Conservation (phyloP, 2,329 filamentous ascomycete species). For the Curvularia spicifera region DNA sequence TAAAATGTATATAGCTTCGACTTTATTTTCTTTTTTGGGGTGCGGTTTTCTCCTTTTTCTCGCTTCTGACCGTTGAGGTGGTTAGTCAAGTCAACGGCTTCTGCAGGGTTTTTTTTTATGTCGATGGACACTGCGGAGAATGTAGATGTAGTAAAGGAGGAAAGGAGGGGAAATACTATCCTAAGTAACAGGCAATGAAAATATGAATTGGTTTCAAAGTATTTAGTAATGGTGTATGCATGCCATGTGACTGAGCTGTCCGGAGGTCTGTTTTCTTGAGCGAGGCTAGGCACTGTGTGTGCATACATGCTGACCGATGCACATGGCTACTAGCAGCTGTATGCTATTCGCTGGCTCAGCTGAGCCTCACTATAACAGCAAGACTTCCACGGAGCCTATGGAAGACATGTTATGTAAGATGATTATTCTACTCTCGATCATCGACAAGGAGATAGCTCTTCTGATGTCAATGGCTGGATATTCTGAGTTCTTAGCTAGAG, state of each 20-base stretch:
- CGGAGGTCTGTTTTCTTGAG: not conserved
- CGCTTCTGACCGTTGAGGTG: too few species aligned
- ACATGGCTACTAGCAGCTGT: too few species aligned
- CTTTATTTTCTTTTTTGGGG: not conserved
- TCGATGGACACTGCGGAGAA: not conserved
- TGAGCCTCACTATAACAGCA: too few species aligned
- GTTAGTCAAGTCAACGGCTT: not conserved
- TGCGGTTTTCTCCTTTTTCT: not conserved
- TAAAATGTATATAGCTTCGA: slow-evolving; percentile 1
- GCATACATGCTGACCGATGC: too few species aligned
- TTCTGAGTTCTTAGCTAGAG: too few species aligned
- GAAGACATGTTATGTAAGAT: too few species aligned
- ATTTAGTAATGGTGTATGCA: not conserved
- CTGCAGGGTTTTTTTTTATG: not conserved
- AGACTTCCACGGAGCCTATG: too few species aligned
- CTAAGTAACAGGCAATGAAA: slow-evolving; percentile 1
- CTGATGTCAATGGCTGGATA: too few species aligned
- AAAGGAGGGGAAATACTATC: not conserved
- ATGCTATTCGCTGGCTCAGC: too few species aligned
- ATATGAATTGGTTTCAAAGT: not conserved
- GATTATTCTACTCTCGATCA: too few species aligned
- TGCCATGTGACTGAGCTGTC: not conserved
- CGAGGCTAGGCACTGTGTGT: too few species aligned
- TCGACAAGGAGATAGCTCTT: too few species aligned
- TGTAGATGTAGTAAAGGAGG: not conserved